Evolutionary conservation across 768 basidiomycete species (phyloP), one percentile per base, ranked within the genome.

Genomic region (Heimioporus sp.): DNA sequence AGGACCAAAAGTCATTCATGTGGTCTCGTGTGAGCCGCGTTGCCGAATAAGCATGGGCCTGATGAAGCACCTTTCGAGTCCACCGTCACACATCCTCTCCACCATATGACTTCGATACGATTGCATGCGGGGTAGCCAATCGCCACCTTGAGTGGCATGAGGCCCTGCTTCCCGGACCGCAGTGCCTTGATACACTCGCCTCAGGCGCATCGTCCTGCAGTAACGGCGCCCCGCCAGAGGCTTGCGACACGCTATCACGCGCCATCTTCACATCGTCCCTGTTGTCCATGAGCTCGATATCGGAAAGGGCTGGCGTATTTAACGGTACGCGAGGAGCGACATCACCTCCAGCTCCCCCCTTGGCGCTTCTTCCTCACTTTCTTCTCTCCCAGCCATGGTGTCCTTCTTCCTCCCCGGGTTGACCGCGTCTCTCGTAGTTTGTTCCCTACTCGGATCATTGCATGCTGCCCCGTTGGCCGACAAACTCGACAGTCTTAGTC

Each of bases 401-500:
- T 53, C 32, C 39, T 17, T 59, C 12, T 35, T 35, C 6, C 47
- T 10, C 47, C 53, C 28, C 13, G 5, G 38, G 8, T 7, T 66
- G 12, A 38, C 49, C 12, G 48, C 48, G 0, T 46, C 48, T 10
- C 10, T 53, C 1, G 17, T 49, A 10, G 34, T 57, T 19, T 49
- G 43, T 37, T 55, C 53, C 24, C 47, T 56, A 17, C 35, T 62
- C 16, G 46, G 43, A 48, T 49, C 37, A 8, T 41, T 53, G 2
- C 11, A 43, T 6, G 65, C 60, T 3, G 31, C 44, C 36, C 62
- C 65, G 6, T 49, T 69, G 16, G 53, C 41, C 17, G 55, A 67
- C 5, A 69, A 54, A 16, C 53, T 69, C n/a, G 17, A 38, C 13
- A 34, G 21, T 15, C 56, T 67, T 40, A 69, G 53, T 46, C 55